Evolutionary conservation across 2,329 filamentous ascomycete species (phyloP).

Genomic region (Xylogone sp.): DNA sequence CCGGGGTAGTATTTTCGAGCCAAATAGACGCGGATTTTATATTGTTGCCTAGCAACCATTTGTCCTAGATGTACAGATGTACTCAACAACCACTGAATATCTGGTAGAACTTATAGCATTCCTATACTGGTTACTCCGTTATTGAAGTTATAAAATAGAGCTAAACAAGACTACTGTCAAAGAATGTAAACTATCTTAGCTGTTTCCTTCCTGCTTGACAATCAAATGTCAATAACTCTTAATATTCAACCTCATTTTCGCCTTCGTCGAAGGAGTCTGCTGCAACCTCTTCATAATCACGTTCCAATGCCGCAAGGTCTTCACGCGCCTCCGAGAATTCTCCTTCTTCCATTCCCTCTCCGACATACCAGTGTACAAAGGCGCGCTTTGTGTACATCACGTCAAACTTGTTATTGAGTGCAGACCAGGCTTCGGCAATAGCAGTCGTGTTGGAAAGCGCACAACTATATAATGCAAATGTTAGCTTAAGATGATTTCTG

Average conservation of each 20-base stretch:
- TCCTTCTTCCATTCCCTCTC: constrained; percentile 99
- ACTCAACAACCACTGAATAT: too few relatives aligned
- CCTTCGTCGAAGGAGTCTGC: constrained; percentile 91
- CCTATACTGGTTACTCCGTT: too few relatives aligned
- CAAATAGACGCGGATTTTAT: too few relatives aligned
- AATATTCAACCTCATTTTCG: constrained; percentile 74
- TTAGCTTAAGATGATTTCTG: not conserved
- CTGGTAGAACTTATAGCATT: too few relatives aligned
- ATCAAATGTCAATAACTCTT: too few relatives aligned
- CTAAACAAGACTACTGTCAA: too few relatives aligned
- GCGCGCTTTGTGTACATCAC: constrained; percentile 99
- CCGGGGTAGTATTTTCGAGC: too few relatives aligned
- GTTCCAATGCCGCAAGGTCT: constrained; percentile 95
- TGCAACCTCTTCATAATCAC: constrained; percentile 98
- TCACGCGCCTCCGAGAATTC: constrained; percentile 99
- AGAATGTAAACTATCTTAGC: too few relatives aligned
- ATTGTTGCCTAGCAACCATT: too few relatives aligned
- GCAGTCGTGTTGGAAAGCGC: constrained; percentile 99
- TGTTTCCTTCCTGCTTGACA: too few relatives aligned
- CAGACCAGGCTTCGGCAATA: constrained; percentile 97
- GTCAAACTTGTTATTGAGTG: constrained; percentile 96
- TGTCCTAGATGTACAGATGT: too few relatives aligned
- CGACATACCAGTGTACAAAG: constrained; percentile 99
- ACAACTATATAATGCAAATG: constrained; percentile 60
- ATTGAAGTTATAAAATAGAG: too few relatives aligned